Base-by-base conservation (phyloP, 139 green algal species). In the Yamagishiella unicocca region DNA sequence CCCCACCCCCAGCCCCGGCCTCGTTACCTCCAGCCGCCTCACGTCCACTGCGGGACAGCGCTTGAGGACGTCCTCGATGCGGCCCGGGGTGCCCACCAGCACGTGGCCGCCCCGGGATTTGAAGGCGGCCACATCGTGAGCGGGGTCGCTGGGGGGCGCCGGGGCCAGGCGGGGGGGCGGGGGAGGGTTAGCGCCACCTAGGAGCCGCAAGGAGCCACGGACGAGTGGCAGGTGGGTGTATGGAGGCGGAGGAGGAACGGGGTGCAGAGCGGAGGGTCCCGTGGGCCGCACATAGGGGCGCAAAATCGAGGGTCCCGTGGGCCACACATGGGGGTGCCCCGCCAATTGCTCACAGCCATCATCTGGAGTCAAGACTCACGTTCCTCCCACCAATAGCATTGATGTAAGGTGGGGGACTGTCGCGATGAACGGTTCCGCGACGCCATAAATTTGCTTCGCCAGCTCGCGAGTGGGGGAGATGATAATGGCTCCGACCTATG, bases 391-490 rank as follows among this genome's bases (percentile, higher is more conserved):
- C 1, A 98, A 92, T 31, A 98, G 87, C 53, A 91, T 64, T 1
- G 81, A 73, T 22, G 40, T 91, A 22, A 96, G 43, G 29, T 84
- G 82, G 1, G 94, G 91, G 3, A 97, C 67, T 10, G 68, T 95
- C 0, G 62, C 85, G 3, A 99, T 35, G 67, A 99, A 98, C 0
- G 95, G 96, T 54, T 91, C 42, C 29, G 96, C 95, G 4, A 99
- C 98, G 8, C 70, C 71, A 42, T 91, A 90, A 25, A 99, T 99
- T 86, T 99, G 98, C 29, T 90, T 87, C 4, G 98, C 96, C 24
- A 99, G 95, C 94, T 99, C 98, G 6, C 98, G 88, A 0, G 98
- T 99, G 0, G 98, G 98, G 22, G 95, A 97, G 9, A 99, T 92
- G 12, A 99, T 92, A 2, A 99, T 78, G 10, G 97, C 96, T 0